phyloP scores from a whole-genome alignment of 1,284 basidiomycete genomes.

The Irpex sp. region DNA sequence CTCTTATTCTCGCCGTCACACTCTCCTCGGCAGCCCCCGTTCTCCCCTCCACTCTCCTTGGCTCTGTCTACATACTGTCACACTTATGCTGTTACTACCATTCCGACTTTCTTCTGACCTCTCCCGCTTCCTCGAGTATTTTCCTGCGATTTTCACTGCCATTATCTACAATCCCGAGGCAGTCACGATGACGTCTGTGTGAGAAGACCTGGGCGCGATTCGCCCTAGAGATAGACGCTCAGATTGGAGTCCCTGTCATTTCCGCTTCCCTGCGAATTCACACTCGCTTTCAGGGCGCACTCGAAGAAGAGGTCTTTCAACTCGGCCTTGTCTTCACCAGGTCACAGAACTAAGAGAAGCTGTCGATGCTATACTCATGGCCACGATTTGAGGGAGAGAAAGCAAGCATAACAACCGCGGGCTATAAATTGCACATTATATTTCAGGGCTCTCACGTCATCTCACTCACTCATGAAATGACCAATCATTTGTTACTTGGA shows the following conservation, averaged over 20 bases:
- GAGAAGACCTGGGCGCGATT: background rate
- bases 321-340: no score
- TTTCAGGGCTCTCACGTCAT: background rate
- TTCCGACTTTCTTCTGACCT: background rate
- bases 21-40: background rate
- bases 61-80: background rate
- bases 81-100: background rate
- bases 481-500: background rate
- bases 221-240: background rate
- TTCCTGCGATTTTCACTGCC: background rate
- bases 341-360: background rate
- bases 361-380: background rate
- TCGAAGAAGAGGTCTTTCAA: no score
- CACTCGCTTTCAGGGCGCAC: no score
- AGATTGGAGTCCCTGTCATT: background rate
- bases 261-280: no score
- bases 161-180: background rate
- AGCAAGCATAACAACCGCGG: no score
- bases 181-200: background rate
- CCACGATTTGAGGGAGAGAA: no score
- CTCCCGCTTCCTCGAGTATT: background rate
- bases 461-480: background rate
- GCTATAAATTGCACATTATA: no score
- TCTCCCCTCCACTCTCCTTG: background rate
- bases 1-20: background rate